phyloP scores from a whole-genome alignment of 176 grass and related monocot species.

The Stipa capillata region DNA sequence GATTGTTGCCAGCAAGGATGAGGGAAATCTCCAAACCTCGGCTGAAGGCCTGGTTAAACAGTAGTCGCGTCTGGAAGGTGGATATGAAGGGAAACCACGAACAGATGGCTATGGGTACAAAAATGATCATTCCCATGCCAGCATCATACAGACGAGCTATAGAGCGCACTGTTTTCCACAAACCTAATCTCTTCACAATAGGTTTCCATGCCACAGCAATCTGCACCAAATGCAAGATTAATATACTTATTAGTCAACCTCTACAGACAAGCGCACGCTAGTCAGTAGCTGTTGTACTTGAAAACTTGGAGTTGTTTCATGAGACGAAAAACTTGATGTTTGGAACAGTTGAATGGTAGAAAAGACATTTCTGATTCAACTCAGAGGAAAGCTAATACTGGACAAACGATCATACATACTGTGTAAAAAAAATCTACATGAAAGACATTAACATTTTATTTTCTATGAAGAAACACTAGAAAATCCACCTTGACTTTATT shows the following conservation, averaged over 20 bases:
- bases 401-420: background rate
- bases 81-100: constrained; percentile 85
- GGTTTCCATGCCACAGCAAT: constrained; percentile 81
- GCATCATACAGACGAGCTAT: constrained; percentile 70
- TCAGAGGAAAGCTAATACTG: background rate
- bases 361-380: background rate
- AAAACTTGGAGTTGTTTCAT: background rate
- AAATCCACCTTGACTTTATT: background rate
- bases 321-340: background rate
- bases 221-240: constrained; percentile 22
- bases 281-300: background rate
- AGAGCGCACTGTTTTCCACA: constrained; percentile 62
- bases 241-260: background rate
- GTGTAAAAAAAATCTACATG: background rate
- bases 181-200: constrained; percentile 40
- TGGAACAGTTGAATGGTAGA: background rate
- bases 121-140: constrained; percentile 65
- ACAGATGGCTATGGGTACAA: constrained; percentile 58
- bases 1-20: constrained; percentile 90
- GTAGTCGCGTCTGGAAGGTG: constrained; percentile 87
- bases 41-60: constrained; percentile 94
- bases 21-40: constrained; percentile 96
- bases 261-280: too few species aligned
- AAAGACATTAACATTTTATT: background rate
- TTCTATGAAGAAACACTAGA: background rate